Base-by-base conservation (phyloP, 768 basidiomycete species). In the Mrakia gelida region DNA sequence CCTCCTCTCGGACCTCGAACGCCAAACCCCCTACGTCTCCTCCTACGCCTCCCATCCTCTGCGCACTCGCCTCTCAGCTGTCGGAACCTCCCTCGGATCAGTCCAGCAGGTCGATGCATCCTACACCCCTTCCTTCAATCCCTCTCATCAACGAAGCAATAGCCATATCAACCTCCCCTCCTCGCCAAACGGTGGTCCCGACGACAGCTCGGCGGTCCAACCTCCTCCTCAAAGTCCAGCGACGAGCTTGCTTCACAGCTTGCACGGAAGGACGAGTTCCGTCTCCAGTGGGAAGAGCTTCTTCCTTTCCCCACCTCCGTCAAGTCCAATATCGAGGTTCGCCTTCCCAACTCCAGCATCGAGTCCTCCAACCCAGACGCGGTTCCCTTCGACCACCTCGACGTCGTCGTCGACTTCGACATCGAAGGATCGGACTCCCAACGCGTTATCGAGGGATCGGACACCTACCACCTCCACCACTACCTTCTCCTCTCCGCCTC, bases 241-340 rank as follows among this genome's bases (percentile, higher is more conserved):
- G 67, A 70, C 67, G 34, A 70, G 67, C 41, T 41, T 70, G 67
- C 67, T 70, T 16, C 43, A 41, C 34, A 41, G 34, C 38, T 41
- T 70, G 26, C 67, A 70, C 41, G 38, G 34, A 1, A 34, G 67
- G 32, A 70, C 67, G 41, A 70, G 67, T 13, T 70, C 67, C 16
- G 67, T 70, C 21, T 70, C 67, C 32, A 70, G 67, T n/a, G 32
- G 34, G 26, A 70, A 70, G 38, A 70, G 67, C 67, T 70, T 70
- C 67, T 70, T 70, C 67, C 41, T 70, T 4, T 70, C 67, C 2
- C 38, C 67, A n/a, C 67, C 67, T 18, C 38, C 67, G 11, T 23
- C 41, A 18, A 70, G 34, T 41, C 34, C 34, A 26, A n/a, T 41
- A 4, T 41, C 67, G 26, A 21, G 26, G 38, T 70, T 70, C 67